Percentiles rank a stretch among this genome's conserved stretches.
These are phyloP conservation scores for Blyttiomyces sp. DNA, from an alignment of 371 early-diverging fungal genomes.

Conservation along the genomic window DNA sequence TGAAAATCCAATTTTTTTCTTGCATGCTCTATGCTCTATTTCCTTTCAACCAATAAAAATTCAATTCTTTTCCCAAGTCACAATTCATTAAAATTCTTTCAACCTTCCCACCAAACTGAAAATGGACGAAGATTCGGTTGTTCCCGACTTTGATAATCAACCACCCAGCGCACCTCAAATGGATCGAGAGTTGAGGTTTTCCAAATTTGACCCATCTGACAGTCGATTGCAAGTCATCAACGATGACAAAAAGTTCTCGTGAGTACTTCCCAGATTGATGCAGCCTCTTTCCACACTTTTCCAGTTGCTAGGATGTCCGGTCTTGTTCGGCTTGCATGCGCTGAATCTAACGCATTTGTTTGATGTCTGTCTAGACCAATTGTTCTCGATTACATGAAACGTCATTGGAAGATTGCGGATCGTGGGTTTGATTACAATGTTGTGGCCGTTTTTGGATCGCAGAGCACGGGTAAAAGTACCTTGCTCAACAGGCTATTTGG, in stretches of 20 bases:
- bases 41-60: too few species aligned
- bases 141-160: not conserved
- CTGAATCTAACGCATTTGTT: too few species aligned
- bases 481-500: slow-evolving; percentile 91
- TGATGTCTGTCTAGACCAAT: slow-evolving; percentile 47
- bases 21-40: too few species aligned
- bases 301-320: slow-evolving; percentile 2
- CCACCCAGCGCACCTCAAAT: not conserved
- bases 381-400: slow-evolving; percentile 66
- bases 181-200: slow-evolving; percentile 24
- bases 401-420: slow-evolving; percentile 79
- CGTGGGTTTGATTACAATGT: slow-evolving; percentile 93
- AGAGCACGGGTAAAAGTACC: slow-evolving; percentile 98
- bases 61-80: too few species aligned
- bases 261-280: slow-evolving; percentile 30
- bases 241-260: slow-evolving; percentile 82
- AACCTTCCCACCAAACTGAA: too few species aligned
- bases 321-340: not conserved
- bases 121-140: too few species aligned
- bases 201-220: slow-evolving; percentile 23
- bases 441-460: slow-evolving; percentile 97
- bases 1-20: too few species aligned
- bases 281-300: slow-evolving; percentile 1
- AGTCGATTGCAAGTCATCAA: slow-evolving; percentile 77
- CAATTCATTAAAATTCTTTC: too few species aligned